phyloP scores from a whole-genome alignment of 2,329 filamentous ascomycete species.

The Neocatenulostroma microsporum region DNA sequence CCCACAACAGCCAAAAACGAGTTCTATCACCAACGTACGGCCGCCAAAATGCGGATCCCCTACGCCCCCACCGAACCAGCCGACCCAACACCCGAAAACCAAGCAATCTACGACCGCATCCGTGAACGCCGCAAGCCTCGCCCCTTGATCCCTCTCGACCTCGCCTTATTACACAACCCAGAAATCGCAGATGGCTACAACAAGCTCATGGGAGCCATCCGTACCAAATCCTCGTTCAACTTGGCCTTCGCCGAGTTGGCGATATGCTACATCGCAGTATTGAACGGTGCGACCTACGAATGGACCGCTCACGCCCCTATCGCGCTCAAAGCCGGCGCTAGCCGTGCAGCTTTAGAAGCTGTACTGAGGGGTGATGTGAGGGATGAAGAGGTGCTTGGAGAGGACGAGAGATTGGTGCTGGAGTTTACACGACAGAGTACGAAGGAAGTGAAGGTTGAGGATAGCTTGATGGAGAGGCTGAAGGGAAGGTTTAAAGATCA shows the following conservation, averaged over 20 bases:
- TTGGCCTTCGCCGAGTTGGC: slow-evolving; percentile 27
- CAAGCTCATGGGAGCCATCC: slow-evolving; percentile 51
- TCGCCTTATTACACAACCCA: slow-evolving; percentile 66
- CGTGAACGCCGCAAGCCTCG: slow-evolving; percentile 58
- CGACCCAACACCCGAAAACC: slow-evolving; percentile 41
- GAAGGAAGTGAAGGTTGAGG: slow-evolving; percentile 23
- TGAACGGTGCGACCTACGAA: slow-evolving; percentile 30
- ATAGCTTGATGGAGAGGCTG: slow-evolving; percentile 24
- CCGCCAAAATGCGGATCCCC: slow-evolving; percentile 57
- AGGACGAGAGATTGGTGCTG: slow-evolving; percentile 27
- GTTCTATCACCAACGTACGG: too few relatives aligned
- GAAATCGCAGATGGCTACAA: slow-evolving; percentile 71
- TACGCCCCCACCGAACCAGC: slow-evolving; percentile 52
- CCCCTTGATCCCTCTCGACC: slow-evolving; percentile 66
- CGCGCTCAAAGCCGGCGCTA: slow-evolving; percentile 26
- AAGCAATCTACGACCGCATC: slow-evolving; percentile 55
- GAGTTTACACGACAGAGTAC: slow-evolving; percentile 30
- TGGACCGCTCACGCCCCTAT: slow-evolving; percentile 30
- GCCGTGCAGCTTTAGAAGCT: slow-evolving; percentile 18
- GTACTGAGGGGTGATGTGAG: slow-evolving; percentile 18
- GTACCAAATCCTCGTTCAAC: slow-evolving; percentile 27
- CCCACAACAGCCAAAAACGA: too few relatives aligned
- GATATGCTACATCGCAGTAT: slow-evolving; percentile 31
- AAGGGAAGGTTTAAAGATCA: slow-evolving; percentile 26
- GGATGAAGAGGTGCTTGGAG: slow-evolving; percentile 17